Evolutionary conservation across 257 asterid species (phyloP), one percentile per base, ranked within the genome.

Genomic region (Primulina huaijiensis): DNA sequence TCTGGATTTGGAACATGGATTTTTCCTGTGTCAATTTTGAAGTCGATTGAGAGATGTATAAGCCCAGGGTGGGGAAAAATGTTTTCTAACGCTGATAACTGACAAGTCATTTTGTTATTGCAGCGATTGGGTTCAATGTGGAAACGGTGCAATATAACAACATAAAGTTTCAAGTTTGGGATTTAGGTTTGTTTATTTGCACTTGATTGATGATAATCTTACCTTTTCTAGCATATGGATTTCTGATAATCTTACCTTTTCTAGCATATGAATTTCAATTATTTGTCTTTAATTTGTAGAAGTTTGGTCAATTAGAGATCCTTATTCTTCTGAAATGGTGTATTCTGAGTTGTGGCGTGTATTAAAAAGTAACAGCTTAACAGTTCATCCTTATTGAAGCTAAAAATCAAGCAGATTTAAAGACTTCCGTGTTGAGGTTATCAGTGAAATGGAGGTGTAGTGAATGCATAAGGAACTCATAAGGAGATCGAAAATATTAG

Each of bases 81-180:
- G 56, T 8, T 55, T n/a, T 52, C 20, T 57, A 40, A 14, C 23
- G 53, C 40, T 30, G 27, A 64, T 68, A 38, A 35, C 76, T 81
- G 31, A 78, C 69, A 3, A 25, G 43, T 19, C 21, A 7, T 62
- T 29, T 20, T 23, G 17, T 73, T 19, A 62, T 60, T 80, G 80
- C 90, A 88, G 97, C 97, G 6, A 92, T 92, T 78, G 98, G 97
- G 73, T 92, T 90, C 81, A 88, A 92, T 78, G 98, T 92, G 78
- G 98, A 92, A 73, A 92, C 96, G 0, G 89, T 92, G 85, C 97
- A 88, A 83, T 84, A 92, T 73, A 92, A 90, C 77, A 88, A 88
- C 75, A 85, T 90, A 43, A 88, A 90, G 82, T 86, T 90, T 79
- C 97, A 90, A 86, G 94, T 90, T 56, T 90, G 96, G 97, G 98